phyloP scores from a whole-genome alignment of 2,329 filamentous ascomycete species.

The Colletotrichum cordylinicola region DNA sequence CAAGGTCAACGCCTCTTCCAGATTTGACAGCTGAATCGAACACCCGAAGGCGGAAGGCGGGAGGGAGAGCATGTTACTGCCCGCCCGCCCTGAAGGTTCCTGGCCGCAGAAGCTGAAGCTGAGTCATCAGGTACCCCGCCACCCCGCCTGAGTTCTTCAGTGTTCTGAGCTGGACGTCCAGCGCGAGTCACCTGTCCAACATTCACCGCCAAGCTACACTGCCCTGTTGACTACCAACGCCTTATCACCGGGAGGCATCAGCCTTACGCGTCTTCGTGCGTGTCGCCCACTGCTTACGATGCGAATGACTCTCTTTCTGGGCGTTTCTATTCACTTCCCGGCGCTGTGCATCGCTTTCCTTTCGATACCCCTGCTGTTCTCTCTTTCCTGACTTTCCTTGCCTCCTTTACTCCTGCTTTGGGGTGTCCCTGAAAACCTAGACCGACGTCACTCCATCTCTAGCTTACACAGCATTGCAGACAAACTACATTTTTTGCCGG shows the following conservation, averaged over 20 bases:
- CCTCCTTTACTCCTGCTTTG: not conserved
- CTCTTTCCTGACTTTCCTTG: not conserved
- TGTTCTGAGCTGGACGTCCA: not conserved
- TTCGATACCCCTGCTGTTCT: not conserved
- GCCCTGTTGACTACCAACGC: not conserved
- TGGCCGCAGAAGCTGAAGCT: not conserved
- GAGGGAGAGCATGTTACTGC: not conserved
- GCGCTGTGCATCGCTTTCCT: not conserved
- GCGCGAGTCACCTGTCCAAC: not conserved
- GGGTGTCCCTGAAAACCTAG: not conserved
- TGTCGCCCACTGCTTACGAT: slow-evolving; percentile 8
- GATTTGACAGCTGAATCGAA: not conserved
- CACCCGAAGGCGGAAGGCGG: not conserved
- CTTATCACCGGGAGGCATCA: slow-evolving; percentile 10
- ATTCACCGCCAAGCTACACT: not conserved
- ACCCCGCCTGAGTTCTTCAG: slow-evolving; percentile 2
- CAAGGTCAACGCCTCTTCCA: not conserved
- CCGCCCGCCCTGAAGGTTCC: not conserved
- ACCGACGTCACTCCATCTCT: not conserved
- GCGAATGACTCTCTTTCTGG: not conserved
- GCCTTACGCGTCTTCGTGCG: slow-evolving; percentile 19
- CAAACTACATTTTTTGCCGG: not conserved
- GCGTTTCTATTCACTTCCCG: not conserved
- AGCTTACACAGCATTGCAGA: not conserved
- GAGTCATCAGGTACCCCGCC: slow-evolving; percentile 7